Evolutionary conservation across 2,329 filamentous ascomycete genomes (phyloP).

Genomic region (Boeremia exigua): DNA sequence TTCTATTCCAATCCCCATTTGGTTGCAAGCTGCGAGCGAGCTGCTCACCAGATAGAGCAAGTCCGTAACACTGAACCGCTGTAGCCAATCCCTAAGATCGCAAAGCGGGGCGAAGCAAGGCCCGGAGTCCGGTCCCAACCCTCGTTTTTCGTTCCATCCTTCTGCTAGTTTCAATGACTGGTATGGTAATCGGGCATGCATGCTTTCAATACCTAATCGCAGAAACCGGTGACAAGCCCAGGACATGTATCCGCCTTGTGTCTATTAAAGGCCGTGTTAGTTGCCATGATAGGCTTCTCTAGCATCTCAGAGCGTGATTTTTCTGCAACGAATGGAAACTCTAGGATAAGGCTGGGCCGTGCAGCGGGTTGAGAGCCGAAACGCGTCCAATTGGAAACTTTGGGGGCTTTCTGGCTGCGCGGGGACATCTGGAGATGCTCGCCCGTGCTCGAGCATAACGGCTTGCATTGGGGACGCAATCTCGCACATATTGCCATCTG

Average conservation of each 20-base stretch:
- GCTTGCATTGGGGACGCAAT: conserved; percentile 13
- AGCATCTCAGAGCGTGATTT: conserved; percentile 6
- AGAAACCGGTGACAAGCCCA: conserved; percentile 11
- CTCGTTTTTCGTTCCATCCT: conserved; percentile 4
- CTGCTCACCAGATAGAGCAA: conserved; percentile 9
- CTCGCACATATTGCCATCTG: conserved; percentile 5
- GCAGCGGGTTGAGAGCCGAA: conserved; percentile 11
- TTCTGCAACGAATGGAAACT: conserved; percentile 5
- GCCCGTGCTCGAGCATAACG: conserved; percentile 11
- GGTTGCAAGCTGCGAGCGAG: conserved; percentile 17
- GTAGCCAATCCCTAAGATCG: not conserved
- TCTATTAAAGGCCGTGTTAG: not conserved
- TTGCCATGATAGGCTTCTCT: not conserved
- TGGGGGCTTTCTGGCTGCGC: conserved; percentile 6
- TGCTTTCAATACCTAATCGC: conserved; percentile 1
- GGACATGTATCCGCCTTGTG: not conserved
- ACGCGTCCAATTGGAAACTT: conserved; percentile 20
- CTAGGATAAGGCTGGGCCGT: conserved; percentile 12
- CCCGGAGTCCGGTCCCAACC: conserved; percentile 3
- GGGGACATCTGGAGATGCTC: conserved; percentile 6
- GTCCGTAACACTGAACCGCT: conserved; percentile 11
- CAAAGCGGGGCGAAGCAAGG: conserved; percentile 5
- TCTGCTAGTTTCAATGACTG: conserved; percentile 3
- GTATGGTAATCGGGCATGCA: conserved; percentile 2
- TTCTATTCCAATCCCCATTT: conserved; percentile 5